These are phyloP conservation scores for Termitomyces sp. DNA, from an alignment of 768 basidiomycete genomes.

Conservation along the genomic window DNA sequence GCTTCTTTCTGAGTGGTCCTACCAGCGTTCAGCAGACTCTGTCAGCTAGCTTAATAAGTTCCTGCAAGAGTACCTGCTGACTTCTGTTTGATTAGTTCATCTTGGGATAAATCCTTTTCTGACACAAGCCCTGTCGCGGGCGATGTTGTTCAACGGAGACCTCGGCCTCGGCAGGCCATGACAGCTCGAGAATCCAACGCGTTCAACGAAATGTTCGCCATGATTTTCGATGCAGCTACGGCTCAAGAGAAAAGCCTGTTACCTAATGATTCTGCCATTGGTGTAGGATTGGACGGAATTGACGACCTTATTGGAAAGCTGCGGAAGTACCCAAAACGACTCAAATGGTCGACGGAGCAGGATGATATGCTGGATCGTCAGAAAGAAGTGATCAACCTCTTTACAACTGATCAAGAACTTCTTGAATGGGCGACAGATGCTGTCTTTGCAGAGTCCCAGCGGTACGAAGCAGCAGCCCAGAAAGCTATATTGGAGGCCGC, in stretches of 20 bases:
- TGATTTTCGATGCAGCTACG: constrained; percentile 57
- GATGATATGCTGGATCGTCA: constrained; percentile 60
- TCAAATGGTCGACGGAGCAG: constrained; percentile 46
- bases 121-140: constrained; percentile 42
- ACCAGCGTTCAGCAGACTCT: not conserved
- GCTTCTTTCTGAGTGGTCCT: not conserved
- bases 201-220: constrained; percentile 70
- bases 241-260: constrained; percentile 21
- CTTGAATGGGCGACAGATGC: constrained; percentile 68
- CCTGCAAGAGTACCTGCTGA: not conserved
- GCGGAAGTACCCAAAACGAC: constrained; percentile 42
- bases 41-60: not conserved
- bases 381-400: constrained; percentile 70
- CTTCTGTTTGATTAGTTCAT: not conserved
- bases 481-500: constrained; percentile 27
- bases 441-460: constrained; percentile 58
- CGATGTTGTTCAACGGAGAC: constrained; percentile 10
- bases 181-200: constrained; percentile 61
- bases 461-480: constrained; percentile 43
- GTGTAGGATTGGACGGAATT: constrained; percentile 24
- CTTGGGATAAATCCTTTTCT: constrained; percentile 24
- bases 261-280: constrained; percentile 11
- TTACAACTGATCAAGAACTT: constrained; percentile 62
- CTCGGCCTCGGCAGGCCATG: constrained; percentile 50
- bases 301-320: constrained; percentile 53